Evolutionary conservation across 495 filamentous ascomycete species (phyloP).

Genomic region (Tuber aestivum): DNA sequence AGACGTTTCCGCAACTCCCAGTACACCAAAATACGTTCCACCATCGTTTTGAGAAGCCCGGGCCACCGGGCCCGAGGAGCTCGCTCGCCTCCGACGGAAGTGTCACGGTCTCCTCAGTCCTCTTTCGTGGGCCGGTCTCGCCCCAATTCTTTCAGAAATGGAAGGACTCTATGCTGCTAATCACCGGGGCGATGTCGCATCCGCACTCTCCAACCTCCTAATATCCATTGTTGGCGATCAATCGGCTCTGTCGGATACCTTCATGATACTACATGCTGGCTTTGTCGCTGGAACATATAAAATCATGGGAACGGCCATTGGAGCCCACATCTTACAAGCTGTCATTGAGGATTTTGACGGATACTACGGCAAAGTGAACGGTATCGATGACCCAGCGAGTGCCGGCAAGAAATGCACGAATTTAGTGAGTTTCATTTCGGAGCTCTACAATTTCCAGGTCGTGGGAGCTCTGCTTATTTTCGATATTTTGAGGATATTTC

Average conservation of each 20-base stretch:
- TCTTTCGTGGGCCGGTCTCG: slow-evolving; percentile 78
- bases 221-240: slow-evolving; percentile 70
- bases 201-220: slow-evolving; percentile 65
- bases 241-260: slow-evolving; percentile 71
- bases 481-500: slow-evolving; percentile 76
- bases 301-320: slow-evolving; percentile 77
- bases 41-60: slow-evolving; percentile 67
- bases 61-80: slow-evolving; percentile 59
- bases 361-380: slow-evolving; percentile 49
- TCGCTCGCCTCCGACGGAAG: slow-evolving; percentile 66
- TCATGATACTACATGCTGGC: slow-evolving; percentile 82
- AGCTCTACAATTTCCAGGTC: slow-evolving; percentile 87
- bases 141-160: slow-evolving; percentile 71
- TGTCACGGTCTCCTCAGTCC: slow-evolving; percentile 86
- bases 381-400: slow-evolving; percentile 46
- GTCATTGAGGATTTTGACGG: slow-evolving; percentile 64
- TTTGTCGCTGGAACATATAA: slow-evolving; percentile 87
- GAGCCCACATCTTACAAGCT: slow-evolving; percentile 74
- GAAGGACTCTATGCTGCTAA: slow-evolving; percentile 76
- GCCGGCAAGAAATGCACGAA: slow-evolving; percentile 65
- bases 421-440: slow-evolving; percentile 73
- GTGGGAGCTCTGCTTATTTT: slow-evolving; percentile 76
- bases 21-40: slow-evolving; percentile 67
- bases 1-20: slow-evolving; percentile 40
- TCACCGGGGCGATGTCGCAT: slow-evolving; percentile 75